Percentiles rank a stretch among this genome's conserved stretches.
Conservation (phyloP, 768 basidiomycete genomes). For the Favolaschia claudopus region DNA sequence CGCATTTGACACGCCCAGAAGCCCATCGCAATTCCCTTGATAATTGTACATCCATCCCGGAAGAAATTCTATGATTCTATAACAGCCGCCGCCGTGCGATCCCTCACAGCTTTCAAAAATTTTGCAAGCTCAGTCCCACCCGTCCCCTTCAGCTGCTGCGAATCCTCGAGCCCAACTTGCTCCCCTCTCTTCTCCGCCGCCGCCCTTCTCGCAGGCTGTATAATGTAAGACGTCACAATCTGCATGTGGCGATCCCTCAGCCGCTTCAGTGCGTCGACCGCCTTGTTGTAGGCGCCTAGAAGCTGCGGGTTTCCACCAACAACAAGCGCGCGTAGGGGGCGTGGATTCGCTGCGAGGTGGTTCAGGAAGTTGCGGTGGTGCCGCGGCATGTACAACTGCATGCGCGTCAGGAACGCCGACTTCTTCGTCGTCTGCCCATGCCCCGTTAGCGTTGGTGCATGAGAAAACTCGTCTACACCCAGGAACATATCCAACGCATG, state of each 20-base stretch:
- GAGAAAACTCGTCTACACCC: conserved; percentile 64
- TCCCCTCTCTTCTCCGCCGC: conserved; percentile 29
- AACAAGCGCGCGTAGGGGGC: conserved; percentile 68
- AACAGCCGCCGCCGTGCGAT: conserved; percentile 64
- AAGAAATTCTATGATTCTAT: too few relatives aligned
- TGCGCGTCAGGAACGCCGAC: conserved; percentile 66
- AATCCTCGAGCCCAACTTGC: conserved; percentile 34
- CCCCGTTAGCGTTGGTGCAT: conserved; percentile 34
- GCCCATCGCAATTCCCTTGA: too few relatives aligned
- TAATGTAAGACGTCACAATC: conserved; percentile 77
- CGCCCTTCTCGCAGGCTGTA: conserved; percentile 65
- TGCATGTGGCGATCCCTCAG: conserved; percentile 83
- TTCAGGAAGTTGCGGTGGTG: conserved; percentile 80
- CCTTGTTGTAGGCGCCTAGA: conserved; percentile 66
- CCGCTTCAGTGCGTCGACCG: conserved; percentile 69
- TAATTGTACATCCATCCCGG: too few relatives aligned
- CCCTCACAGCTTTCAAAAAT: conserved; percentile 77
- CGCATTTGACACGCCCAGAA: too few relatives aligned
- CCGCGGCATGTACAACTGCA: conserved; percentile 86
- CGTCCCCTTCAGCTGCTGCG: conserved; percentile 68
- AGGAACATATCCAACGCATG: conserved; percentile 79
- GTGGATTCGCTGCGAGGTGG: conserved; percentile 67
- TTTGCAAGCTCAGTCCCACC: conserved; percentile 82
- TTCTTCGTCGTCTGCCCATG: conserved; percentile 32
- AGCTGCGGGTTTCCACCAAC: conserved; percentile 39